Base-by-base conservation (phyloP, 495 filamentous ascomycete species). In the Rusavskia elegans region DNA sequence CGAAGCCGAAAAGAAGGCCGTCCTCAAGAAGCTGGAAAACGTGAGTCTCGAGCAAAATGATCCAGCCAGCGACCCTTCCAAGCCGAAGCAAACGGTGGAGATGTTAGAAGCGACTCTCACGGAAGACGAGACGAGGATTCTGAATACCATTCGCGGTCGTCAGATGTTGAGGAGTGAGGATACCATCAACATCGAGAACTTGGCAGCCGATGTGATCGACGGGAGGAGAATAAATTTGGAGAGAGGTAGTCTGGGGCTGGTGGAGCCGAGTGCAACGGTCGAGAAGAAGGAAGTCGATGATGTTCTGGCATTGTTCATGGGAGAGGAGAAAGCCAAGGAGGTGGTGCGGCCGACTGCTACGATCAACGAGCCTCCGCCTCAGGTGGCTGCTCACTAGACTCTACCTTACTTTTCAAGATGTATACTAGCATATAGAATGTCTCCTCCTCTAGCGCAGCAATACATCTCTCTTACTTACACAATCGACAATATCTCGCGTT, bases 161-260 rank as follows among this genome's bases (percentile, higher is more conserved):
- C 38, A 57, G 45, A 61, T 61, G 57, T 19, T 61, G 16, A 25
- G 54, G 0, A 20, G 9, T 2, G 63, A 67, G 52, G 68, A 69
- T 52, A 46, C 56, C 0, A 38, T 68, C 20, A 64, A 61, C 52
- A 59, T 70, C 6, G 54, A 64, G 11, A 66, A 57, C 55, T 68
- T 72, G 44, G 46, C 48, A 30, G 48, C 38, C 9, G 66, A 71
- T 51, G 53, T 56, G 10, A 65, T 72, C 46, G 60, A 70, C 36
- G 69, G 69, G 1, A 49, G 61, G 7, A 50, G 52, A 25, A 64
- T 67, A 3, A 55, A 58, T 32, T 19, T 68, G 51, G 51, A 59
- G 45, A 59, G 51, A 19, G 68, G 68, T 38, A 52, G 57, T 16
- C 53, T 70, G 25, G 62, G 63, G 17, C 32, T 77, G 13, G 71